Conservation (phyloP, 2,329 filamentous ascomycete genomes). For the Mycosphaerelloides madeirae region DNA sequence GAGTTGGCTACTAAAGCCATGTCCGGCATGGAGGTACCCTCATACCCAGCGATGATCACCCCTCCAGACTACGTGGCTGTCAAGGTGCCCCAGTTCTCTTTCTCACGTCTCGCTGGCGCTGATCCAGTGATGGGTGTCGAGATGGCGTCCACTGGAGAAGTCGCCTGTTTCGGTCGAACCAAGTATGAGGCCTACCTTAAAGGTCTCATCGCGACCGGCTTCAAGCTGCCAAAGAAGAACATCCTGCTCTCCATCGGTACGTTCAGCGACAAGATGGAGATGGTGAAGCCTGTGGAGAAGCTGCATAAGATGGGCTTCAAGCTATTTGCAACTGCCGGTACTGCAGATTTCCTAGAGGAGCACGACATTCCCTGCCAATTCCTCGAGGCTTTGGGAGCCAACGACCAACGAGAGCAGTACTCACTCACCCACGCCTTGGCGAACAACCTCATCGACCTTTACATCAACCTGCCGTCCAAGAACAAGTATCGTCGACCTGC, state of each 20-base stretch:
- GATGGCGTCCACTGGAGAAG: slow-evolving; percentile 98
- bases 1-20: slow-evolving; percentile 99
- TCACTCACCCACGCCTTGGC: slow-evolving; percentile 94
- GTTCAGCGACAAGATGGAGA: slow-evolving; percentile 96
- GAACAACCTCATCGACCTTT: slow-evolving; percentile 96
- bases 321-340: slow-evolving; percentile 92
- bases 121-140: slow-evolving; percentile 96
- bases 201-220: slow-evolving; percentile 89
- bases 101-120: slow-evolving; percentile 91
- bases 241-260: slow-evolving; percentile 92
- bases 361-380: slow-evolving; percentile 90
- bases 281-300: slow-evolving; percentile 87
- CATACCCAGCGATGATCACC: slow-evolving; percentile 74
- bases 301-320: slow-evolving; percentile 90
- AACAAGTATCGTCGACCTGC: slow-evolving; percentile 95
- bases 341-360: slow-evolving; percentile 91
- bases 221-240: slow-evolving; percentile 93
- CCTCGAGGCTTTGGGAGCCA: slow-evolving; percentile 74
- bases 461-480: slow-evolving; percentile 98
- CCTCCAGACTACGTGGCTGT: slow-evolving; percentile 83
- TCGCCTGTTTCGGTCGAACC: slow-evolving; percentile 90
- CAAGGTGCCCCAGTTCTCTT: slow-evolving; percentile 98
- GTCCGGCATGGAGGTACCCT: slow-evolving; percentile 73
- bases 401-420: slow-evolving; percentile 90
- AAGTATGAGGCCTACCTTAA: slow-evolving; percentile 99